A percentile compares a stretch with the other conserved stretches of the same genome.
phyloP scores from a whole-genome alignment of 139 green algal genomes.

The Tetraselmis chui region DNA sequence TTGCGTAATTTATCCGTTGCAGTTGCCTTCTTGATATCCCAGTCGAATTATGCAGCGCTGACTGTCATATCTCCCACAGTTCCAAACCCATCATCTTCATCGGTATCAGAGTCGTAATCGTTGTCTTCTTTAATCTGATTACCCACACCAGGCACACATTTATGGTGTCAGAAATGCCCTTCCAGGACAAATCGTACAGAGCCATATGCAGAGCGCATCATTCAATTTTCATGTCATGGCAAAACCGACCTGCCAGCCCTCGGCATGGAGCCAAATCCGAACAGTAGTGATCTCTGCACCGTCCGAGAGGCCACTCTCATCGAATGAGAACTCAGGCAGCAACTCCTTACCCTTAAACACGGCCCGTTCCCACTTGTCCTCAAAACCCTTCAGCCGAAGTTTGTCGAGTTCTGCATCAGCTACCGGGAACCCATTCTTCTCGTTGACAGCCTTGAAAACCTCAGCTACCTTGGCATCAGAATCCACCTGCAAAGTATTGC shows the following conservation, averaged over 20 bases:
- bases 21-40: no score
- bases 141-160: no score
- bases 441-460: background rate
- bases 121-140: background rate
- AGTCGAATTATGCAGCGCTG: background rate
- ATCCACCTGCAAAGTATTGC: background rate
- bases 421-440: background rate
- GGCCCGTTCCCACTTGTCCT: background rate
- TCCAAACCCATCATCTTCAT: background rate
- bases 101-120: background rate
- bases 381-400: background rate
- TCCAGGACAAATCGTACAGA: no score
- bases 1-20: no score
- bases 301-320: background rate
- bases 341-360: background rate
- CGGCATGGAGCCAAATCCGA: background rate
- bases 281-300: background rate
- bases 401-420: background rate
- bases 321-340: background rate
- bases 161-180: no score
- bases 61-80: background rate
- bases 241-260: background rate
- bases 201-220: no score
- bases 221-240: no score
- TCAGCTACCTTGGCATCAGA: background rate